Base-by-base conservation (phyloP, 2,329 filamentous ascomycete species). In the Penicillium sp. region DNA sequence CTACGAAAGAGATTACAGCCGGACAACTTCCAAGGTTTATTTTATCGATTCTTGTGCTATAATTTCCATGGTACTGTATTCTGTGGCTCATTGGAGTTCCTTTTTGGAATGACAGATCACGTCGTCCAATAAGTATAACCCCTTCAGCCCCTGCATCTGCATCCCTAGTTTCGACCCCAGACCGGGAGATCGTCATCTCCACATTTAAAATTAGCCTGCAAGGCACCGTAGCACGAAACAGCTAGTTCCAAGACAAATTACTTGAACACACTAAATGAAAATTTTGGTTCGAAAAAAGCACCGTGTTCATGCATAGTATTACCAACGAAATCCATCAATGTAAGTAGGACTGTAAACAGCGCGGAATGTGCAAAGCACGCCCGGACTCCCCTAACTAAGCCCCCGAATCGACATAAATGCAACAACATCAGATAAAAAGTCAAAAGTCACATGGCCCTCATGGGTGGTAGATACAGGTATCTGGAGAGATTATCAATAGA, bases 381-480 rank as follows among this genome's bases (percentile, higher is more conserved):
- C 62, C 51, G 51, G 46, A 59, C 60, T 59, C 54, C 54, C 54
- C 54, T 49, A 50, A 29, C 41, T 25, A 50, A 41, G 26, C 54
- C 50, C 54, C 60, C 46, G 42, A 59, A 41, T 12, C 29, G 14
- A 29, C 42, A 45, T 48, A 23, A 57, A 45, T 45, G 26, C 27
- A 51, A 33, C 25, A 15, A 26, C n/a, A 47, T 26, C 25, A 49
- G 40, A 18, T 37, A n/a, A 45, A 35, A 53, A 37, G 20, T 15
- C 22, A 53, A 47, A 45, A 53, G 44, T 53, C 46, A 49, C 54
- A 57, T 61, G 71, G 44, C 52, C 51, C 52, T 52, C 53, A 57
- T 62, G 54, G 54, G 40, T 33, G 54, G 56, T 43, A 61, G 54
- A 57, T 56, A 59, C 54, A 59, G 42, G 48, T 54, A 57, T 59